Evolutionary conservation across 176 grass and related monocot genomes (phyloP), one percentile per base, ranked within the genome.

Genomic region (Thalia dealbata): DNA sequence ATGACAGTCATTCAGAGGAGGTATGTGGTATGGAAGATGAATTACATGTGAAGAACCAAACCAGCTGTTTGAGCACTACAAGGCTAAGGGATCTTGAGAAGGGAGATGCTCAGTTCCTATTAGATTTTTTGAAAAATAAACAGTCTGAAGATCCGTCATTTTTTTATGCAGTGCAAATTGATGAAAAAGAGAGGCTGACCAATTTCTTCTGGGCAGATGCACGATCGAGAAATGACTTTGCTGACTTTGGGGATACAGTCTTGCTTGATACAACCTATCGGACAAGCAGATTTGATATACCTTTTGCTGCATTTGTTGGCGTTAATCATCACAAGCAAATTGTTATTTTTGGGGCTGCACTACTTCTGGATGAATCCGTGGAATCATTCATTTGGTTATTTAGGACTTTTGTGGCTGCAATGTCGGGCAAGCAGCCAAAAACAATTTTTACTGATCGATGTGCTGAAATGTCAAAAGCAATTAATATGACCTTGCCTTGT

Each of bases 381-480:
- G 69, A 78, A 48, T 86, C 84, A 13, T 81, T 86, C 59, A 35
- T 86, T 59, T 86, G 84, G 84, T 68, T 81, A 69, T 86, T 78
- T 61, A 81, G 67, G 32, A 78, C 61, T 24, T 81, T 86, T 63
- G 73, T 81, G 52, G 56, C 62, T 70, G 74, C 70, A 11, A 86
- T 86, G 84, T 81, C 48, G 55, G 79, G 75, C 54, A 81, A 61
- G 44, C 67, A 86, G 51, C 84, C 78, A 35, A 73, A 86, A 81
- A 78, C 79, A 65, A 81, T 81, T 73, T 81, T 86, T 26, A 75
- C 79, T 29, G 79, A 86, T 78, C 65, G 54, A 9, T 85, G 65
- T 75, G 38, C 71, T 76, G 84, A 50, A 73, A 77, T 86, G 38
- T 77, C 69, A 35, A 60, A 86, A 62, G 84, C 79, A 10, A 52